Base-by-base conservation (phyloP, 2,329 filamentous ascomycete genomes). In the Shiraia bambusicola region DNA sequence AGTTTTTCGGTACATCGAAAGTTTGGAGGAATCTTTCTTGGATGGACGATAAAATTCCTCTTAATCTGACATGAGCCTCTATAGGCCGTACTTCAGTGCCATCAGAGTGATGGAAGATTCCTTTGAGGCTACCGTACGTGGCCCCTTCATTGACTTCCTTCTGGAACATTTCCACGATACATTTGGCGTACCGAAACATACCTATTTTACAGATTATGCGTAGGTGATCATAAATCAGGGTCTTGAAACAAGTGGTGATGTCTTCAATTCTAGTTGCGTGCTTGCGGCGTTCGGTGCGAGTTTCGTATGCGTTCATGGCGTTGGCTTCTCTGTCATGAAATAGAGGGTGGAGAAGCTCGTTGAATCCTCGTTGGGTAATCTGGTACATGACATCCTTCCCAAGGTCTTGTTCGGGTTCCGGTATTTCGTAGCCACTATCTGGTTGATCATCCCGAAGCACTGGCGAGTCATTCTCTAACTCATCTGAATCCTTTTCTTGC, bases 301-400 rank as follows among this genome's bases (percentile, higher is more conserved):
- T 63, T 16, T 52, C 56, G 14, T 80, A 78, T 9, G 83, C 84
- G 40, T 82, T 77, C 45, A 93, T 59, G 71, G 89, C 84, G 13
- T 88, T 66, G 49, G 91, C 84, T 66, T 97, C 92, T 51, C 86
- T 85, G 4, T 79, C 76, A 54, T 86, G 86, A 72, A 98, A 98
- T 0, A 98, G 76, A 1, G 83, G 79, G 60, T 97, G 88, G 0
- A 98, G 79, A 2, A 97, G 75, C 69, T 97, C 90, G 59, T 97
- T 96, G 71, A 95, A 88, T 0, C 89, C 87, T 67, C 95, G 87
- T 66, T 96, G 90, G 0, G 88, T 90, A 24, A 94, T 83, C 65
- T 95, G 88, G 60, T 95, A 96, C 1, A 97, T 73, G 3, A 96
- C 86, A 62, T 97, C 89, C 54, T 86, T 88, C 27, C 88, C 89